These are phyloP conservation scores for Evernia prunastri DNA, from an alignment of 495 filamentous ascomycete genomes.

Conservation along the genomic window DNA sequence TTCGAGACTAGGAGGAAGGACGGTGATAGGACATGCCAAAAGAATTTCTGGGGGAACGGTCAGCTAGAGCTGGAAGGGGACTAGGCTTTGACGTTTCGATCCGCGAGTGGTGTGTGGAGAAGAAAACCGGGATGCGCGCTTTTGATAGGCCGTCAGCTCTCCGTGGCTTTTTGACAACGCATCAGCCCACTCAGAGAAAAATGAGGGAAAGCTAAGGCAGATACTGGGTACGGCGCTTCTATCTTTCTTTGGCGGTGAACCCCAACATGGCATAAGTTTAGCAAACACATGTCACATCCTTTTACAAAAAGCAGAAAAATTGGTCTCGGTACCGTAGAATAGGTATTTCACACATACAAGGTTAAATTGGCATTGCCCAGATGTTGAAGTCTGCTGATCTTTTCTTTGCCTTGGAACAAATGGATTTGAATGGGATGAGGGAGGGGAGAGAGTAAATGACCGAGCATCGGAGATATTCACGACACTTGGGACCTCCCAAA, in stretches of 20 bases:
- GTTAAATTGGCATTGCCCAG: neutral
- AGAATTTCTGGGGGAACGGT: neutral
- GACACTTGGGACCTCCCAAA: neutral
- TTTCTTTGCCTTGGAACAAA: slow-evolving; percentile 1
- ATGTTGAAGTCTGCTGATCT: neutral
- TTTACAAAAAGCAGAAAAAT: neutral
- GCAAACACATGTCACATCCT: slow-evolving; percentile 2
- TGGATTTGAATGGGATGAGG: too few species aligned
- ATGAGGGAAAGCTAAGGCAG: too few species aligned
- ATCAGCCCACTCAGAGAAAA: slow-evolving; percentile 15
- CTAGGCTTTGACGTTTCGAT: slow-evolving; percentile 12
- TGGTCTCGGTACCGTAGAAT: too few species aligned
- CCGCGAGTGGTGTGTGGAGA: slow-evolving; percentile 18
- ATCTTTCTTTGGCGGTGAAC: slow-evolving; percentile 7
- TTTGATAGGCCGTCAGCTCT: slow-evolving; percentile 9
- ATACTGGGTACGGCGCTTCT: slow-evolving; percentile 9
- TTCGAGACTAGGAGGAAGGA: slow-evolving; percentile 9
- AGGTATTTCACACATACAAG: neutral
- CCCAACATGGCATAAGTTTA: neutral
- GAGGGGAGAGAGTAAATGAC: neutral
- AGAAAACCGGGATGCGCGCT: neutral
- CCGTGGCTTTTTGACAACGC: slow-evolving; percentile 18
- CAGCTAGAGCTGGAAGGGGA: slow-evolving; percentile 8
- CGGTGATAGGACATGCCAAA: slow-evolving; percentile 8
- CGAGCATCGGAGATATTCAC: neutral